Evolutionary conservation across 331 rosid species (phyloP), one percentile per base, ranked within the genome.

Genomic region (Arachis monticola): DNA sequence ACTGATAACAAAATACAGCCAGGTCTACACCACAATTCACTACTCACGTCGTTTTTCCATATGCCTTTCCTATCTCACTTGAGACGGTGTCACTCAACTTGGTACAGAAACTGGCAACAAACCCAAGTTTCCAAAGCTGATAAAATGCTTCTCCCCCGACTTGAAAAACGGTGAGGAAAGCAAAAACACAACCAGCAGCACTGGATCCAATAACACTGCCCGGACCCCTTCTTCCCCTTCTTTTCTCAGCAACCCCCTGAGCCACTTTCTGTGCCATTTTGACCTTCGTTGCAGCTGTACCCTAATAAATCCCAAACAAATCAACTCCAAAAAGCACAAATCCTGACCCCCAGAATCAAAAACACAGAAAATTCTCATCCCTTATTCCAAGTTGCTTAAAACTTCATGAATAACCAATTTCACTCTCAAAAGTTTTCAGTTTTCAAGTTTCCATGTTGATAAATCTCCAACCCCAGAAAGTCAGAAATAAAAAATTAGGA

Each of bases 11-110:
- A 31, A 66, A 67, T 67, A 62, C 67, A 48, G 31, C 44, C 52
- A 67, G 31, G 56, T 57, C 44, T 6, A 17, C 32, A 78, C 45
- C 22, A 70, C 40, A 27, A 41, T 68, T 48, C 72, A 73, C 44
- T 0, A 73, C 93, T 92, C 79, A 95, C 98, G 98, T 92, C 70
- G 88, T 89, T 82, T 87, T 89, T 27, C 98, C 98, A 78, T 86
- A 95, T 48, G 98, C 99, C 83, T 95, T 95, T 70, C 99, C 99
- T 10, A 95, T 91, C 84, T 95, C 99, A 72, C 99, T 95, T 11
- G 99, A 89, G 77, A 92, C 92, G 9, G 99, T 95, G 78, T 95
- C 99, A 56, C 88, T 90, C 91, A 92, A 78, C 87, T 95, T 95
- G n/a, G 98, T 95, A 72, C 97, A 95, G 77, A 92, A 95, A 79